These are phyloP conservation scores for Rhodotorula paludigena DNA, from an alignment of 768 basidiomycete genomes.

Conservation along the genomic window DNA sequence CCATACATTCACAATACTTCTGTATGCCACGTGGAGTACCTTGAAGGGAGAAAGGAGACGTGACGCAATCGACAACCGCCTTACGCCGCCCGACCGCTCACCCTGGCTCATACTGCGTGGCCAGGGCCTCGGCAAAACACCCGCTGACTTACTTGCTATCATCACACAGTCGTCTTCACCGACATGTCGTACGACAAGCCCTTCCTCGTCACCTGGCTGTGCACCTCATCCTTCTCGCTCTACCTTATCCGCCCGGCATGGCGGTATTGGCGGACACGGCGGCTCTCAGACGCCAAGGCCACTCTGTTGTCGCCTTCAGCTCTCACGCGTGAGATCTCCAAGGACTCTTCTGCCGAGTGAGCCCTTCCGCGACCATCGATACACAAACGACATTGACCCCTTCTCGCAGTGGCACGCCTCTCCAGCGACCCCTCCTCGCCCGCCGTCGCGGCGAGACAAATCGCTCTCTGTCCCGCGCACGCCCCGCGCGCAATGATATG, in stretches of 20 bases:
- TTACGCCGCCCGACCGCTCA: too few species aligned
- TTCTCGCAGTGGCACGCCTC: background rate
- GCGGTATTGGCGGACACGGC: conserved; percentile 12
- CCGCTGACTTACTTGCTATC: background rate
- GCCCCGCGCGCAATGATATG: conserved; percentile 20
- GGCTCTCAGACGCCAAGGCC: background rate
- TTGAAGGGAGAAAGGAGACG: too few species aligned
- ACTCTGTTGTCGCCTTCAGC: background rate
- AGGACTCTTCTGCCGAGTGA: background rate
- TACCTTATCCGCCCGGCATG: conserved; percentile 55
- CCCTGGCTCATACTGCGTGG: too few species aligned
- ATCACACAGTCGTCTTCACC: conserved; percentile 76
- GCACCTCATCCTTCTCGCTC: conserved; percentile 78
- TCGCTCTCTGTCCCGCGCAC: conserved; percentile 30
- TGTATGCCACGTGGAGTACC: too few species aligned
- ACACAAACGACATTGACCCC: background rate
- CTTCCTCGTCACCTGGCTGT: conserved; percentile 71
- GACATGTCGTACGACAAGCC: conserved; percentile 44
- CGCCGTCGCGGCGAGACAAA: conserved; percentile 19
- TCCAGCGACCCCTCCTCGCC: background rate
- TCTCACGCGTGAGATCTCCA: background rate
- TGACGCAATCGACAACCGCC: too few species aligned
- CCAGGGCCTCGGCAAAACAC: background rate
- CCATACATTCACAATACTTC: too few species aligned
- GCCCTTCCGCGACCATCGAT: too few species aligned